These are phyloP conservation scores for Cutaneotrichosporon cutaneum DNA, from an alignment of 1,284 basidiomycete species.

Conservation along the genomic window DNA sequence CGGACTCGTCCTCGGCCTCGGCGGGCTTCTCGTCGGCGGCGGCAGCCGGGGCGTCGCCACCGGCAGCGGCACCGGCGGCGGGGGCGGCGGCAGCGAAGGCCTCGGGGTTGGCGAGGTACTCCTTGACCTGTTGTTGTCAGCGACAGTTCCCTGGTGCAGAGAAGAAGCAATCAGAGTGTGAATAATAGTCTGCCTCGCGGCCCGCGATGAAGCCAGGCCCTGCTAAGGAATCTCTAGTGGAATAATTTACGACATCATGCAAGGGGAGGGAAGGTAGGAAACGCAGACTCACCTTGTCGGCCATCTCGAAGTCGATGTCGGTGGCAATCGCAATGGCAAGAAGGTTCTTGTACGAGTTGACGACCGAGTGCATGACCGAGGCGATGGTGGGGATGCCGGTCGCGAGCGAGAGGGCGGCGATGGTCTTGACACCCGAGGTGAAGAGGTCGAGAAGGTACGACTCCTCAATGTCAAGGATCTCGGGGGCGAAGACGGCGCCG, in stretches of 20 bases:
- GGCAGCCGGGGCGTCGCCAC: slow-evolving; percentile 59
- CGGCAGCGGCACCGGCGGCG: slow-evolving; percentile 60
- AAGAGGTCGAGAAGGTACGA: slow-evolving; percentile 86
- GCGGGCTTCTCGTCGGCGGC: slow-evolving; percentile 59
- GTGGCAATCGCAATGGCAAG: slow-evolving; percentile 86
- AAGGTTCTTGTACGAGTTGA: slow-evolving; percentile 99
- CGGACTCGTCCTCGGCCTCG: slow-evolving; percentile 72
- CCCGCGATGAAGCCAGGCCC: slow-evolving; percentile 44
- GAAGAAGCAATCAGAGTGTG: slow-evolving; percentile 35
- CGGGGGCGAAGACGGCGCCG: slow-evolving; percentile 84
- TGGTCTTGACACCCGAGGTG: slow-evolving; percentile 87
- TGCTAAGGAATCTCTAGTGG: slow-evolving; percentile 58
- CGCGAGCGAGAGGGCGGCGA: slow-evolving; percentile 93
- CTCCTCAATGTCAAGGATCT: slow-evolving; percentile 94
- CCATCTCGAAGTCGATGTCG: slow-evolving; percentile 92
- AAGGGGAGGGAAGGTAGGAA: slow-evolving; percentile 13
- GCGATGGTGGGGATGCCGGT: slow-evolving; percentile 94
- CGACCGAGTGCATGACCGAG: slow-evolving; percentile 88
- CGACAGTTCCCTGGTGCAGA: neutral
- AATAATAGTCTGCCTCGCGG: slow-evolving; percentile 35
- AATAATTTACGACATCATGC: slow-evolving; percentile 35
- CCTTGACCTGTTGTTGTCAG: slow-evolving; percentile 70
- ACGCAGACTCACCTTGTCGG: slow-evolving; percentile 71
- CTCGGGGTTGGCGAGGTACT: slow-evolving; percentile 93
- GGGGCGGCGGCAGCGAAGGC: slow-evolving; percentile 83